Evolutionary conservation across 148 eudicot species (phyloP), one percentile per base, ranked within the genome.

Genomic region (Rheum nobile): DNA sequence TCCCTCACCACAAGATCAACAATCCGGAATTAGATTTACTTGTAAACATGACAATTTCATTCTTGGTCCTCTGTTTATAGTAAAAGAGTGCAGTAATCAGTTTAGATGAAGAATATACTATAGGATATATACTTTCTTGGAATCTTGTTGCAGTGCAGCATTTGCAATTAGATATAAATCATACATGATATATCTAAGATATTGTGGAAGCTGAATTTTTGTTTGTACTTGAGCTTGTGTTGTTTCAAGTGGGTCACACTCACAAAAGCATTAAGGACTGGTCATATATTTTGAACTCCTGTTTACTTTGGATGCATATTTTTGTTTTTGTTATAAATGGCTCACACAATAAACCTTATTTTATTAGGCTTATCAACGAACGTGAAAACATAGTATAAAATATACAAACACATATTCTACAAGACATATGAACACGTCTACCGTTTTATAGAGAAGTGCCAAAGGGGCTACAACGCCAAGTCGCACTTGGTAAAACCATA

Each of bases 1-100:
- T 95, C 99, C 54, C 94, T 95, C 61, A 95, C 99, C 11, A 95
- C 99, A 16, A 84, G 99, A 85, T 83, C 92, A 24, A 76, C 89
- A 13, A 74, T 16, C 39, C 89, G 83, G 52, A 42, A 54, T 38
- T 74, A 68, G 34, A 50, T 50, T n/a, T 41, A 14, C 28, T 39
- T 17, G 41, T 68, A 22, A 41, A n/a, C 29, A 11, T 26, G 16
- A 12, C 17, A 59, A 11, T 10, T 59, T 29, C 34, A 24, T 21
- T 55, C 13, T 22, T 7, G n/a, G 7, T 11, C 3, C 16, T 4
- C 17, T 46, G 50, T 55, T 22, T 8, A 55, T 55, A 22, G 63
- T 55, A 24, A 24, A 24, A 24, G 63, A 24, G 63, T 55, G 63
- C 63, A 55, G 63, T 1, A 24, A 21, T 55, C 63, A 22, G 19